Base-by-base conservation (phyloP, 2,329 filamentous ascomycete species). In the Lachnellula occidentalis region DNA sequence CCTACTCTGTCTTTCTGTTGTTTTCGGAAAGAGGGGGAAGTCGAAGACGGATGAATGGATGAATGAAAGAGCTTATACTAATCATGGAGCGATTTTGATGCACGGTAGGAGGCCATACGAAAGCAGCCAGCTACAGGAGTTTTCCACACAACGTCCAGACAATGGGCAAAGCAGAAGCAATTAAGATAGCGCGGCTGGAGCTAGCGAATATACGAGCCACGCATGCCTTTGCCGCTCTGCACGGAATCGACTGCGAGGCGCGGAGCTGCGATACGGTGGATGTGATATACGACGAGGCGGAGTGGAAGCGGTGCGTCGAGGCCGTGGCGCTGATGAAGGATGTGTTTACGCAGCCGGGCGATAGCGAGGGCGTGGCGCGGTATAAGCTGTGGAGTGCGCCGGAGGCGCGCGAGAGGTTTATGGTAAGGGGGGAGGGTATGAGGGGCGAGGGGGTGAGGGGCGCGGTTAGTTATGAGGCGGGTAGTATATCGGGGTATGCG, bases 131-230 rank as follows among this genome's bases (percentile, higher is more conserved):
- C 41, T 70, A 66, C 58, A 50, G 62, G 6, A 67, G 63, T 48
- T 65, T 66, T 45, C 59, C 59, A 22, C 37, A 53, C 9, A 66
- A 64, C 49, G 46, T 58, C 15, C 19, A 55, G 9, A 45, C 45
- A 2, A 46, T 64, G 5, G 57, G 57, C 7, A 11, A 42, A 1
- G 45, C 46, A 11, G 51, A 58, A 14, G 61, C 60, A 7, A 39
- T 59, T 21, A 55, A 58, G 36, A 62, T 65, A 14, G 78, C 76
- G 2, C 72, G 71, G 9, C 72, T 82, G 45, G 78, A 82, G 64
- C 75, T 76, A 42, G 71, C 72, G 41, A 79, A 75, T 61, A 80
- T 86, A 53, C 68, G 72, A 24, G 76, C 75, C n/a, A 76, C 82
- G 9, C 82, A 85, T 62, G 67, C 64, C 0, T 77, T 86, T 56